Evolutionary conservation across 1,284 basidiomycete genomes (phyloP).

Genomic region (Cutaneotrichosporon sp.): DNA sequence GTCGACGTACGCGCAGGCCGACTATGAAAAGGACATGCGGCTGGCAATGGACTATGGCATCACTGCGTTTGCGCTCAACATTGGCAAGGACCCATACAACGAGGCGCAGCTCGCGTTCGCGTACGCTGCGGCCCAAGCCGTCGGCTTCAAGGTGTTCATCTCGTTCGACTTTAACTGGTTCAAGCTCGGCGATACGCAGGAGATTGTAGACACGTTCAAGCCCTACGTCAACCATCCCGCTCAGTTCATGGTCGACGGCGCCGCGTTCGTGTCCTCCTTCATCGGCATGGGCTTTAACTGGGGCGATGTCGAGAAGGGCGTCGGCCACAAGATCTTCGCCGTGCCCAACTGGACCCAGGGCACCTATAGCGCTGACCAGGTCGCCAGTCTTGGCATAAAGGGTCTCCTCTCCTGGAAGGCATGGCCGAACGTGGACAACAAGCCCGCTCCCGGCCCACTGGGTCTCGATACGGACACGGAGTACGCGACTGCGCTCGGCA

Average conservation of each 20-base stretch:
- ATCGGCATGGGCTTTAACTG: slow-evolving; percentile 46
- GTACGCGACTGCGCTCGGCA: slow-evolving; percentile 24
- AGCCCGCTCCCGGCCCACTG: slow-evolving; percentile 30
- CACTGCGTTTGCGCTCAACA: slow-evolving; percentile 46
- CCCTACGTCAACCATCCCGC: slow-evolving; percentile 28
- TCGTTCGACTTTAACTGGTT: slow-evolving; percentile 49
- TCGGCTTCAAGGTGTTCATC: slow-evolving; percentile 43
- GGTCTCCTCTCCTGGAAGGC: slow-evolving; percentile 46
- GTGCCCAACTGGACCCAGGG: slow-evolving; percentile 40
- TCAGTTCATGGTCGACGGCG: slow-evolving; percentile 35
- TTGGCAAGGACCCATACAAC: slow-evolving; percentile 41
- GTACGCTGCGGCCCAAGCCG: slow-evolving; percentile 33
- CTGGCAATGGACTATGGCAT: slow-evolving; percentile 41
- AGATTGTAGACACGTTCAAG: slow-evolving; percentile 21
- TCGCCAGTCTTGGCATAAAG: slow-evolving; percentile 28
- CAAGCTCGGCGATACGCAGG: slow-evolving; percentile 15
- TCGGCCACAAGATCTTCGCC: slow-evolving; percentile 34
- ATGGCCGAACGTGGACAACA: slow-evolving; percentile 44
- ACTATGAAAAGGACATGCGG: slow-evolving; percentile 40
- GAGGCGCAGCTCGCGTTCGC: slow-evolving; percentile 39
- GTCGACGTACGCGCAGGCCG: slow-evolving; percentile 50
- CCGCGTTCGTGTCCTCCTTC: slow-evolving; percentile 44
- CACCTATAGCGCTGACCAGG: slow-evolving; percentile 10
- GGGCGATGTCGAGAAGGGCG: slow-evolving; percentile 19
- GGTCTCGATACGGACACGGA: too few species aligned